phyloP scores from a whole-genome alignment of 2,329 filamentous ascomycete species.

The Nannizzia gypsea region DNA sequence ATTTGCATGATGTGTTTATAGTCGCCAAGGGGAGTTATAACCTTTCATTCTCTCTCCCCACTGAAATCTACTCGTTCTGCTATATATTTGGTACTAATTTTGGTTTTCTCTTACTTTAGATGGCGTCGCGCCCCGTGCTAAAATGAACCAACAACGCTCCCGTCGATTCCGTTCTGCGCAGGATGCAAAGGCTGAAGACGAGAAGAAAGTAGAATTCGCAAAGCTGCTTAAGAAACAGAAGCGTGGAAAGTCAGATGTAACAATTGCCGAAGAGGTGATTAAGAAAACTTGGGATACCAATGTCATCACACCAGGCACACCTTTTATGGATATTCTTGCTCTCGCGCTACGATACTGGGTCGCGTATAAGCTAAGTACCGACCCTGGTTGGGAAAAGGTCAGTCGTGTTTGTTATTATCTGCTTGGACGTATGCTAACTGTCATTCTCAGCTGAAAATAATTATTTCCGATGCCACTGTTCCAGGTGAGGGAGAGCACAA shows the following conservation, averaged over 20 bases:
- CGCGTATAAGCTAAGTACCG: conserved; percentile 92
- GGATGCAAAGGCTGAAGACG: conserved; percentile 87
- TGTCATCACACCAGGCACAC: conserved; percentile 87
- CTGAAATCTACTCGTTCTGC: not conserved
- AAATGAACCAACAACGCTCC: conserved; percentile 99
- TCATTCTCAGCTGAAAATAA: conserved; percentile 60
- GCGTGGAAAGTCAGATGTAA: conserved; percentile 50
- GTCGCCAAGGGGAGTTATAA: conserved; percentile 23
- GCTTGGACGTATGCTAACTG: conserved; percentile 16
- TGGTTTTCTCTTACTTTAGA: conserved; percentile 43
- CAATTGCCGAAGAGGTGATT: conserved; percentile 47
- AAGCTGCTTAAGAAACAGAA: conserved; percentile 74
- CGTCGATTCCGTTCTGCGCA: conserved; percentile 88
- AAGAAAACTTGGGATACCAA: conserved; percentile 91
- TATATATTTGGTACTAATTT: conserved; percentile 19
- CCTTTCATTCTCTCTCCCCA: conserved; percentile 9
- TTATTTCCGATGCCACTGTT: conserved; percentile 96
- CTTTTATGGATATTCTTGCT: conserved; percentile 96
- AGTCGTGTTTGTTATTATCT: conserved; percentile 8
- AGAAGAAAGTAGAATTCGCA: conserved; percentile 76
- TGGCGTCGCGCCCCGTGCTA: conserved; percentile 91
- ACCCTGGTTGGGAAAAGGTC: conserved; percentile 80
- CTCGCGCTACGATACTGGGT: conserved; percentile 89
- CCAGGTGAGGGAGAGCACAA: conserved; percentile 98
- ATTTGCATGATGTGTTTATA: conserved; percentile 17